Evolutionary conservation across 176 grass and related monocot genomes (phyloP), one percentile per base, ranked within the genome.

Genomic region (Triticum timopheevii): DNA sequence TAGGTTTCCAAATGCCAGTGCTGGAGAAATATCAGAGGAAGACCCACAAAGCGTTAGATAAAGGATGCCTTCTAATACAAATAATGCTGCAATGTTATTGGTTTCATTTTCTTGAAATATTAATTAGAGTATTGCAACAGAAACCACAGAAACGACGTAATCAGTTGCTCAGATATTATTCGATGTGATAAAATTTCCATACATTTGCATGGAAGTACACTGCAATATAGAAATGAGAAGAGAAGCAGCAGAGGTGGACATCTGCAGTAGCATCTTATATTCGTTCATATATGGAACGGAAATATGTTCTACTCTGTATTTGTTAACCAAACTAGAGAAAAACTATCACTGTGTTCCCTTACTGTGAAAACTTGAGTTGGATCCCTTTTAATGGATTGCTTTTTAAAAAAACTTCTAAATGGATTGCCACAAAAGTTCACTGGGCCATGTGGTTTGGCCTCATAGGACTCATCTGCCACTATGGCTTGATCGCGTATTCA

Each of bases 21-120:
- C 78, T 80, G 78, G 22, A 44, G 36, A 80, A 78, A 61, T 19
- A 61, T 38, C 10, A 56, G 17, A 23, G 10, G 31, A 78, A 78
- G 75, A 78, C 76, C 76, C 49, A 78, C 13, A 33, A 59, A 64
- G 4, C 56, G 23, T 80, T 64, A 80, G 34, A 80, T 58, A 63
- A 63, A 17, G 34, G 13, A 63, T 63, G 63, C n/a, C 58, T 77
- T 77, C 27, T 31, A 79, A 40, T 20, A 39, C 22, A 80, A 79
- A 79, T 17, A 62, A 16, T 62, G 12, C 10, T 9, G 33, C 33
- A 61, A 79, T 16, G 22, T 15, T 24, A 36, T 39, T 62, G 56
- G 52, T 79, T 62, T 39, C 6, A 62, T 71, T 34, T n/a, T 71
- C 36, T 40, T 40, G 69, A 71, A 71, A 71, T 71, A 71, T 70